phyloP scores from a whole-genome alignment of 2,329 filamentous ascomycete species.

The Penicillium hordei region DNA sequence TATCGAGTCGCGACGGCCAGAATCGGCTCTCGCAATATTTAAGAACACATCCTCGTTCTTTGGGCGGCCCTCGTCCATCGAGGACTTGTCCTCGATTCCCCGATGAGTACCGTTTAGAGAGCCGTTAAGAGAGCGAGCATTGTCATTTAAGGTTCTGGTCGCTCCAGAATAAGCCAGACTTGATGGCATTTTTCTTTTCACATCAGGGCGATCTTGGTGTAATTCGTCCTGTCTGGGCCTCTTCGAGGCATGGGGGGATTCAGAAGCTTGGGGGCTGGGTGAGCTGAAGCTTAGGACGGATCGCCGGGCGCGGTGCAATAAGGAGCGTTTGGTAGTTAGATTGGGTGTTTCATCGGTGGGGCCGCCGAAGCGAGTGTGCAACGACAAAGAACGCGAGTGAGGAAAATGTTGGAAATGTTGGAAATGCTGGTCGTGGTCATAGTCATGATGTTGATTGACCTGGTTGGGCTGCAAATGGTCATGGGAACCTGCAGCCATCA shows the following conservation, averaged over 20 bases:
- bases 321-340: conserved; percentile 45
- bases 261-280: conserved; percentile 25
- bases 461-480: conserved; percentile 9
- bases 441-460: not conserved
- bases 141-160: conserved; percentile 28
- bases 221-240: conserved; percentile 27
- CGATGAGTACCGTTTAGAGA: conserved; percentile 15
- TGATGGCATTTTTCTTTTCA: conserved; percentile 37
- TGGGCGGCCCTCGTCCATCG: conserved; percentile 38
- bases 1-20: conserved; percentile 38
- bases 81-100: conserved; percentile 32
- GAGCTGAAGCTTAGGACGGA: conserved; percentile 29
- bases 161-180: conserved; percentile 32
- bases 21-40: conserved; percentile 47
- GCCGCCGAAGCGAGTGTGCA: conserved; percentile 18
- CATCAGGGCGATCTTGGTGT: conserved; percentile 28
- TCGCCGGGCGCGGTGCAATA: conserved; percentile 36
- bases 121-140: conserved; percentile 27
- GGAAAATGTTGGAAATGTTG: not conserved
- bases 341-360: conserved; percentile 48
- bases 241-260: conserved; percentile 30
- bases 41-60: conserved; percentile 49
- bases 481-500: conserved; percentile 9
- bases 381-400: conserved; percentile 16
- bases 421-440: not conserved